Percentiles rank a stretch among this genome's conserved stretches.
Conservation (phyloP, 2,329 filamentous ascomycete genomes). For the Claviceps quebecensis region DNA sequence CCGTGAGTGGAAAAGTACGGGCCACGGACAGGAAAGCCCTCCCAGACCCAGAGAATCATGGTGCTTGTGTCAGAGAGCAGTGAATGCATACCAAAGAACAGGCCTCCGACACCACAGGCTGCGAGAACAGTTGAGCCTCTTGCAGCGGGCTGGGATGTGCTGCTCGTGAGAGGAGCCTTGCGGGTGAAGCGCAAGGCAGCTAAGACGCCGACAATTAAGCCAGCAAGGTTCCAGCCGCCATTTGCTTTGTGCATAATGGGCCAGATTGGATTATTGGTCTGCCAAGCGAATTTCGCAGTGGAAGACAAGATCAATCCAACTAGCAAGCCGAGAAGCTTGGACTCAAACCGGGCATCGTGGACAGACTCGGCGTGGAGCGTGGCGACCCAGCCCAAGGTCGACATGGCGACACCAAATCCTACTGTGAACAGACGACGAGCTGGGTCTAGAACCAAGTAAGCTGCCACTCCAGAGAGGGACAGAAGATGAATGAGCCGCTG, state of each 20-base stretch:
- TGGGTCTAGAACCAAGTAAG: slow-evolving; percentile 63
- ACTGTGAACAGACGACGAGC: slow-evolving; percentile 66
- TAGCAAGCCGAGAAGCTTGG: slow-evolving; percentile 65
- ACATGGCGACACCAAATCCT: slow-evolving; percentile 65
- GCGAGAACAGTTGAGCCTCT: slow-evolving; percentile 57
- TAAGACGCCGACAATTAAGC: slow-evolving; percentile 60
- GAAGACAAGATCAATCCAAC: slow-evolving; percentile 75
- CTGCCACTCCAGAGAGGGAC: slow-evolving; percentile 63
- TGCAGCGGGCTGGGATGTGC: slow-evolving; percentile 22
- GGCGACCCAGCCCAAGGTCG: slow-evolving; percentile 72
- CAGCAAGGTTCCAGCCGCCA: slow-evolving; percentile 83
- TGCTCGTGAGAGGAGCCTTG: slow-evolving; percentile 36
- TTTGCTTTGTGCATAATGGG: slow-evolving; percentile 81
- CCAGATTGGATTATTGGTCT: slow-evolving; percentile 95
- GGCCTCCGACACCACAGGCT: slow-evolving; percentile 63
- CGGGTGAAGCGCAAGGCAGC: slow-evolving; percentile 66
- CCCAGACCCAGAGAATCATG: slow-evolving; percentile 98
- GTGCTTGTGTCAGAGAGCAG: slow-evolving; percentile 93
- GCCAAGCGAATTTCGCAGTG: slow-evolving; percentile 81
- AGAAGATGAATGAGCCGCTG: slow-evolving; percentile 59
- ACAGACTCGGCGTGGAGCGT: slow-evolving; percentile 66
- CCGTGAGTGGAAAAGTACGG: slow-evolving; percentile 84
- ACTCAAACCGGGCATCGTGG: slow-evolving; percentile 64
- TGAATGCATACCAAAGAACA: slow-evolving; percentile 84
- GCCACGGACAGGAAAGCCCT: slow-evolving; percentile 81